Evolutionary conservation across 257 asterid genomes (phyloP).

Genomic region (Linaria vulgaris): DNA sequence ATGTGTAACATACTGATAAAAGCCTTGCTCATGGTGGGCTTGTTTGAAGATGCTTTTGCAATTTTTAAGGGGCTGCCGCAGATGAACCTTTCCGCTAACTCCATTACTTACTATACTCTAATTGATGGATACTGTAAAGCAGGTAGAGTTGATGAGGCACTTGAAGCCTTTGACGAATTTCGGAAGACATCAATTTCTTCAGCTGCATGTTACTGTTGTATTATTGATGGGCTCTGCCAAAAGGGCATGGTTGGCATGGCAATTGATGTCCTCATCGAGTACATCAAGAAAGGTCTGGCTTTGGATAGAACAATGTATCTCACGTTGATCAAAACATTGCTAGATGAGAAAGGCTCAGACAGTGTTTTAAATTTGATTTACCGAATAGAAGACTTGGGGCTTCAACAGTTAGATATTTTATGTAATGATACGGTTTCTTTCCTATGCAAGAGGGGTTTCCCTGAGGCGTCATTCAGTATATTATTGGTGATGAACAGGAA

Average conservation of each 20-base stretch:
- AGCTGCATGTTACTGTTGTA: conserved; percentile 51
- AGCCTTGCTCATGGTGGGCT: conserved; percentile 70
- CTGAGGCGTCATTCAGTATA: conserved; percentile 45
- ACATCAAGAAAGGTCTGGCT: conserved; percentile 38
- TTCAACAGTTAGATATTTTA: conserved; percentile 34
- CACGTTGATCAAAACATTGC: conserved; percentile 44
- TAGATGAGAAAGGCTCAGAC: conserved; percentile 40
- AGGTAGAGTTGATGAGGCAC: conserved; percentile 67
- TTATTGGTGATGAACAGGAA: conserved; percentile 44
- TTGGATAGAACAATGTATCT: conserved; percentile 40
- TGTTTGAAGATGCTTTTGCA: conserved; percentile 66
- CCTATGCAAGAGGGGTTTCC: conserved; percentile 52
- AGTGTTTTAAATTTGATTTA: conserved; percentile 48
- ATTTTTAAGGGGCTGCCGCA: conserved; percentile 51
- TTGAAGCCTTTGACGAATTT: conserved; percentile 60
- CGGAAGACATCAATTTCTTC: conserved; percentile 46
- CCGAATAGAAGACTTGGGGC: conserved; percentile 41
- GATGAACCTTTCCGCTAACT: conserved; percentile 49
- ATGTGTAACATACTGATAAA: conserved; percentile 72
- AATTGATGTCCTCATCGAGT: conserved; percentile 51
- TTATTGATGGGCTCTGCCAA: conserved; percentile 56
- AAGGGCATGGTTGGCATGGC: conserved; percentile 63
- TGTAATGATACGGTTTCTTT: conserved; percentile 42
- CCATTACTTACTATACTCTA: conserved; percentile 54
- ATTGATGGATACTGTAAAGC: conserved; percentile 72